A percentile compares a stretch with the other conserved stretches of the same genome.
phyloP scores from a whole-genome alignment of 2,329 filamentous ascomycete species.

The Dactylellina drechsleri region DNA sequence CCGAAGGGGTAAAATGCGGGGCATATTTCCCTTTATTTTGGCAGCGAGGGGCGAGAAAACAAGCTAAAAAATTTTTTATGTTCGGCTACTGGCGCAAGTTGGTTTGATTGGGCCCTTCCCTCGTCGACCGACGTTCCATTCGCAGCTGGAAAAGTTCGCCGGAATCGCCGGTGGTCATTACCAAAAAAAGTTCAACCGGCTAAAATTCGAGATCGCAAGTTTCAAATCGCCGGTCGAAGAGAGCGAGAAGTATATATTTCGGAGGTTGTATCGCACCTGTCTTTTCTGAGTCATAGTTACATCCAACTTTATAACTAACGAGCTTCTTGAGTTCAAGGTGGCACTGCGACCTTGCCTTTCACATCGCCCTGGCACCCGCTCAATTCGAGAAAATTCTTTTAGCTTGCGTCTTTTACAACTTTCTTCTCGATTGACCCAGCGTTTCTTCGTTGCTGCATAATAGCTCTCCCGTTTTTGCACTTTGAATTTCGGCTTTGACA shows the following conservation, averaged over 20 bases:
- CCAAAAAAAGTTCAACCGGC: constrained; percentile 5
- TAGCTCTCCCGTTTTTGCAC: background rate
- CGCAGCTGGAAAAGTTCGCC: constrained; percentile 2
- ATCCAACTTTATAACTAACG: background rate
- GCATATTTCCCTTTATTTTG: background rate
- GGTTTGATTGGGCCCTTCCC: background rate
- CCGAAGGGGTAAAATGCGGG: constrained; percentile 14
- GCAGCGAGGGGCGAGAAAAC: constrained; percentile 1
- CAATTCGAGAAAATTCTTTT: constrained; percentile 12
- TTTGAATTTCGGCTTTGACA: constrained; percentile 2
- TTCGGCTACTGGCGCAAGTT: constrained; percentile 47
- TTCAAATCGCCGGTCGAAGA: background rate
- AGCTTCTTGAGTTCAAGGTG: too few relatives aligned
- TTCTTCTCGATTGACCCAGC: background rate
- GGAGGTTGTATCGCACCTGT: constrained; percentile 19
- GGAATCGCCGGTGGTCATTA: constrained; percentile 11
- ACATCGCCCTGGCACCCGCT: background rate
- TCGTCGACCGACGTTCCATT: constrained; percentile 1
- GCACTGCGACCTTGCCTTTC: constrained; percentile 6
- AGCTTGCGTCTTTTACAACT: constrained; percentile 22
- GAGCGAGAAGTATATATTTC: background rate
- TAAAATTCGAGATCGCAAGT: constrained; percentile 23
- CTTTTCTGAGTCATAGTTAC: constrained; percentile 34
- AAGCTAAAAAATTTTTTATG: constrained; percentile 15
- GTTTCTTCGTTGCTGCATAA: constrained; percentile 26